Evolutionary conservation across 1,139 yeast genomes (phyloP).

Genomic region (Lodderomyces elongisporus): DNA sequence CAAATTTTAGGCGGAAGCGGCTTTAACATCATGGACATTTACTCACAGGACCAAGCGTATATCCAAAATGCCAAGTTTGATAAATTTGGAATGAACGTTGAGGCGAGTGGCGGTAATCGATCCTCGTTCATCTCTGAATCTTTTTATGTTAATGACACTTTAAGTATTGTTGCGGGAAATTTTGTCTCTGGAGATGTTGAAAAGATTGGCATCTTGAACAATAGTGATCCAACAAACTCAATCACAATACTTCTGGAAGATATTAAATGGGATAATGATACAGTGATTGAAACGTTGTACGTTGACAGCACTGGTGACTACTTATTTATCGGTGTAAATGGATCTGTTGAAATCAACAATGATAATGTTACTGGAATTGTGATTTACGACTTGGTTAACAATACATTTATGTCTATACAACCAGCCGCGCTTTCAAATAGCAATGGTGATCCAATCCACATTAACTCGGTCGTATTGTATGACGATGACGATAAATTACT

Average conservation of each 20-base stretch:
- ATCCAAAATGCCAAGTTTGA: constrained; percentile 19
- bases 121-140: constrained; percentile 39
- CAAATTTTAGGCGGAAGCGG: constrained; percentile 37
- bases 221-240: constrained; percentile 18
- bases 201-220: constrained; percentile 39
- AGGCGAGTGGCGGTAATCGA: constrained; percentile 6
- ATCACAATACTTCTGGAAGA: constrained; percentile 23
- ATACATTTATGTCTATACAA: constrained; percentile 38
- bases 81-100: constrained; percentile 21
- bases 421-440: constrained; percentile 39
- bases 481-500: constrained; percentile 49
- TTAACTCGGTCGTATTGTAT: constrained; percentile 52
- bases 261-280: constrained; percentile 34
- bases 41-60: constrained; percentile 28
- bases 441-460: constrained; percentile 25
- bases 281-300: constrained; percentile 38
- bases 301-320: constrained; percentile 32
- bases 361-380: constrained; percentile 41
- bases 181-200: constrained; percentile 24
- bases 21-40: constrained; percentile 35
- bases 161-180: constrained; percentile 51
- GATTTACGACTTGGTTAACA: constrained; percentile 44
- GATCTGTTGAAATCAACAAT: constrained; percentile 30
- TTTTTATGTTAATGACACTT: constrained; percentile 42
- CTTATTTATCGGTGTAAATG: constrained; percentile 50